These are phyloP conservation scores for Penicillium paxilli DNA, from an alignment of 495 filamentous ascomycete species.

Conservation along the genomic window DNA sequence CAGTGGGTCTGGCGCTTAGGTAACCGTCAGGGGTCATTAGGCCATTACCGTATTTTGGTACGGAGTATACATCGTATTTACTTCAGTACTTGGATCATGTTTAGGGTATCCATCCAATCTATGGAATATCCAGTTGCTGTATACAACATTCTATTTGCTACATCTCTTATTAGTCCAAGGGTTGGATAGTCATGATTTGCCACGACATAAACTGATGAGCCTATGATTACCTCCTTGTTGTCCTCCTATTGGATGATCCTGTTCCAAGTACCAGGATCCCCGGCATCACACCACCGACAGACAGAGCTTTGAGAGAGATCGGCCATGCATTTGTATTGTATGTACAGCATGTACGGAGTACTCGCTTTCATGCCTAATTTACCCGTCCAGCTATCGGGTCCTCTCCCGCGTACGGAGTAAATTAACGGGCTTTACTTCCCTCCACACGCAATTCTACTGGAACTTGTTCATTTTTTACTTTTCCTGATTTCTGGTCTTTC, in stretches of 20 bases:
- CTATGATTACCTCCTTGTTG: no score
- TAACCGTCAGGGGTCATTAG: slow-evolving; percentile 2
- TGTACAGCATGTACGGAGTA: no score
- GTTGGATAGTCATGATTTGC: no score
- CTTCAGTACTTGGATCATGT: not conserved
- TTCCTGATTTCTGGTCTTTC: not conserved
- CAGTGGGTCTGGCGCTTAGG: slow-evolving; percentile 17
- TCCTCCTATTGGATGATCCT: not conserved
- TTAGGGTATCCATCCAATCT: no score
- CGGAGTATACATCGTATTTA: not conserved
- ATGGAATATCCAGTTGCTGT: not conserved
- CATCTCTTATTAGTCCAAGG: no score
- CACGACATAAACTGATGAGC: no score
- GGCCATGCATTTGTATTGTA: slow-evolving; percentile 27
- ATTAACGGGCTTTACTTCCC: slow-evolving; percentile 6
- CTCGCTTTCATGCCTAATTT: slow-evolving; percentile 24
- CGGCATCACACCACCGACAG: slow-evolving; percentile 19
- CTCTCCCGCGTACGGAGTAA: slow-evolving; percentile 17
- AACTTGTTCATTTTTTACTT: not conserved
- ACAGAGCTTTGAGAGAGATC: slow-evolving; percentile 15
- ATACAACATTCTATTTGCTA: not conserved
- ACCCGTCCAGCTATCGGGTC: slow-evolving; percentile 19
- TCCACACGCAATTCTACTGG: not conserved
- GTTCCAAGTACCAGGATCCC: no score
- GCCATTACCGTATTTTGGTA: no score